Evolutionary conservation across 1,284 basidiomycete species (phyloP).

Genomic region (Pseudozyma flocculosa): DNA sequence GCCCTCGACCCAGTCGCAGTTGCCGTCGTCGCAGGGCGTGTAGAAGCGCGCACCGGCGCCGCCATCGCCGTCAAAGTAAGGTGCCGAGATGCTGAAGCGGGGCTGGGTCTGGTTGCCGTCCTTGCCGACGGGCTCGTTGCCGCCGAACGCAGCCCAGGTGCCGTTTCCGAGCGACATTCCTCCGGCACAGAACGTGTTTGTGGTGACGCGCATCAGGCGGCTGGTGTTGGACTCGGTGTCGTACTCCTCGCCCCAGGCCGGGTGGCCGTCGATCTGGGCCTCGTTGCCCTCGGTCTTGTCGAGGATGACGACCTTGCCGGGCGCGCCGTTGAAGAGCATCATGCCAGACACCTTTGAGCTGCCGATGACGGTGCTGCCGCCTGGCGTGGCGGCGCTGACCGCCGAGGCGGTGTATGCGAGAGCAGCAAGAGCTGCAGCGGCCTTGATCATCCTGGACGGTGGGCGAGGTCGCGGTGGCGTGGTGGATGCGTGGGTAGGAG

Average conservation of each 20-base stretch:
- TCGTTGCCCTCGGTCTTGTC: constrained; percentile 54
- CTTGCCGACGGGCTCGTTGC: constrained; percentile 43
- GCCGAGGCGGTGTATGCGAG: constrained; percentile 8
- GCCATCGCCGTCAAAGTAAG: constrained; percentile 32
- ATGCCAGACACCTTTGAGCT: constrained; percentile 46
- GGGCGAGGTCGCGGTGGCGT: no score
- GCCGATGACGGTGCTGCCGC: constrained; percentile 31
- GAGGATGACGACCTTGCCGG: constrained; percentile 46
- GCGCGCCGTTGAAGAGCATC: constrained; percentile 51
- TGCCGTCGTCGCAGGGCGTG: constrained; percentile 29
- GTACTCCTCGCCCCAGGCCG: constrained; percentile 46
- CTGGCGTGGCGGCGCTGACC: constrained; percentile 26
- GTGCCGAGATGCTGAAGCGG: constrained; percentile 13
- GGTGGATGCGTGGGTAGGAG: no score
- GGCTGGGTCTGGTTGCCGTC: constrained; percentile 41
- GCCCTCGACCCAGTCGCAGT: constrained; percentile 36
- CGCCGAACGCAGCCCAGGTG: constrained; percentile 40
- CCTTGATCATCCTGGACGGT: constrained; percentile 3
- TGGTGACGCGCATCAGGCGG: constrained; percentile 35
- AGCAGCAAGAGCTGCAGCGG: constrained; percentile 14
- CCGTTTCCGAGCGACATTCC: constrained; percentile 44
- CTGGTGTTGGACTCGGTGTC: constrained; percentile 34
- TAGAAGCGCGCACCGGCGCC: constrained; percentile 33
- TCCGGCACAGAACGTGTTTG: constrained; percentile 52
- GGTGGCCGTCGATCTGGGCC: constrained; percentile 33